phyloP scores from a whole-genome alignment of 1,139 yeast genomes.

The Zygoascus hellenicus region DNA sequence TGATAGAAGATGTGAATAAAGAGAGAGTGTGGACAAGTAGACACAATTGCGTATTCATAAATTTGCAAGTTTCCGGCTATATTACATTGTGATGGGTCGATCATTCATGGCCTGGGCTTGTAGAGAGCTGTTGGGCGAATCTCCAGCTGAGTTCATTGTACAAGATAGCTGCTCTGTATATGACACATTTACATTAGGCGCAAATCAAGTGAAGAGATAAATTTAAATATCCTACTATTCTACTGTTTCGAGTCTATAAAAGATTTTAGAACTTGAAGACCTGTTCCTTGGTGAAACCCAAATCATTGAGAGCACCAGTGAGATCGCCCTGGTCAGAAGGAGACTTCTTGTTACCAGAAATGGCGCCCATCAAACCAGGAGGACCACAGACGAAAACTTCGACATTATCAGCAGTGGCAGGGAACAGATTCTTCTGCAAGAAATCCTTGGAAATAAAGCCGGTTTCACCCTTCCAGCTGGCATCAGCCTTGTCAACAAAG shows the following conservation, averaged over 20 bases:
- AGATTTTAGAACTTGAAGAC: slow-evolving; percentile 72
- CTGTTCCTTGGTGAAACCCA: slow-evolving; percentile 81
- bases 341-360: slow-evolving; percentile 80
- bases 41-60: too few species aligned
- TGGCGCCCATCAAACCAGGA: slow-evolving; percentile 72
- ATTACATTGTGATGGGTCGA: too few species aligned
- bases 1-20: too few species aligned
- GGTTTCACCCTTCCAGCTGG: slow-evolving; percentile 45
- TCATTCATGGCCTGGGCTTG: too few species aligned
- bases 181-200: too few species aligned
- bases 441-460: slow-evolving; percentile 75
- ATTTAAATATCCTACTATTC: not conserved
- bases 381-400: slow-evolving; percentile 90
- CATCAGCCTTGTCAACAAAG: slow-evolving; percentile 66
- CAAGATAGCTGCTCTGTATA: too few species aligned
- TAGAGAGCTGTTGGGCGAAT: too few species aligned
- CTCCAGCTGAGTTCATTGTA: too few species aligned
- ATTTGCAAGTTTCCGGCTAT: too few species aligned
- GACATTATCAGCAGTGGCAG: slow-evolving; percentile 54
- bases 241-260: not conserved
- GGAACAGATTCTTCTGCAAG: slow-evolving; percentile 47
- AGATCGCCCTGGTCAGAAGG: slow-evolving; percentile 95
- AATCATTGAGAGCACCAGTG: slow-evolving; percentile 76
- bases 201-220: too few species aligned
- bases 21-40: too few species aligned